phyloP scores from a whole-genome alignment of 176 grass and related monocot genomes.

The Aegilops sharonensis region DNA sequence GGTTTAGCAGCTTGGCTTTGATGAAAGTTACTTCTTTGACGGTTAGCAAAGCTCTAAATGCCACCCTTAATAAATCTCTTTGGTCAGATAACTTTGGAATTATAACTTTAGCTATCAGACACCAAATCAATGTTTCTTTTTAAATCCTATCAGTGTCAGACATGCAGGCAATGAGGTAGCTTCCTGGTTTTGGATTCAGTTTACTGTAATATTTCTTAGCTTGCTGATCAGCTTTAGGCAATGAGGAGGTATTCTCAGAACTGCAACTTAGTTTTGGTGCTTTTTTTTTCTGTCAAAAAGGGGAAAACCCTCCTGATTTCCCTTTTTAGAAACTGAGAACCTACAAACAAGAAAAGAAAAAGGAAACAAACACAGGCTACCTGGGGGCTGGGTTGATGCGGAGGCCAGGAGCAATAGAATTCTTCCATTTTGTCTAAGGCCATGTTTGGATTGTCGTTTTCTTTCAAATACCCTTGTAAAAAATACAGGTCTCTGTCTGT shows the following conservation, averaged over 20 bases:
- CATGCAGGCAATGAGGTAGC: neutral
- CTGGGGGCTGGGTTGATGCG: too few species aligned
- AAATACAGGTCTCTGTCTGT: too few species aligned
- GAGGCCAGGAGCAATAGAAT: too few species aligned
- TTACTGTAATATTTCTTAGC: constrained; percentile 8
- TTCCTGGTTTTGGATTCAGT: constrained; percentile 15
- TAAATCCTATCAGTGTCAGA: too few species aligned
- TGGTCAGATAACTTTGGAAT: neutral
- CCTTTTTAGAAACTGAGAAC: neutral
- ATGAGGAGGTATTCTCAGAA: neutral
- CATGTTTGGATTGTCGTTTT: too few species aligned
- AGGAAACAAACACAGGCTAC: neutral
- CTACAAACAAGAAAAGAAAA: too few species aligned
- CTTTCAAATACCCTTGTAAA: too few species aligned
- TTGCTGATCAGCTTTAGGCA: neutral
- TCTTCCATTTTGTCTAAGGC: too few species aligned
- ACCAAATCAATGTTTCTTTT: neutral
- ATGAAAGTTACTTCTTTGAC: constrained; percentile 16
- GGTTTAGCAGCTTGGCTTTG: constrained; percentile 18
- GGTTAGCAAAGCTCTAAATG: neutral
- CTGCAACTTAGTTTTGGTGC: neutral
- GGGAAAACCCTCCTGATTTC: neutral
- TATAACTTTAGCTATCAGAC: constrained; percentile 8
- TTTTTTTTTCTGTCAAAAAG: neutral
- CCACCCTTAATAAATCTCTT: neutral